Base-by-base conservation (phyloP, 768 basidiomycete species). In the Pulveroboletus frians region DNA sequence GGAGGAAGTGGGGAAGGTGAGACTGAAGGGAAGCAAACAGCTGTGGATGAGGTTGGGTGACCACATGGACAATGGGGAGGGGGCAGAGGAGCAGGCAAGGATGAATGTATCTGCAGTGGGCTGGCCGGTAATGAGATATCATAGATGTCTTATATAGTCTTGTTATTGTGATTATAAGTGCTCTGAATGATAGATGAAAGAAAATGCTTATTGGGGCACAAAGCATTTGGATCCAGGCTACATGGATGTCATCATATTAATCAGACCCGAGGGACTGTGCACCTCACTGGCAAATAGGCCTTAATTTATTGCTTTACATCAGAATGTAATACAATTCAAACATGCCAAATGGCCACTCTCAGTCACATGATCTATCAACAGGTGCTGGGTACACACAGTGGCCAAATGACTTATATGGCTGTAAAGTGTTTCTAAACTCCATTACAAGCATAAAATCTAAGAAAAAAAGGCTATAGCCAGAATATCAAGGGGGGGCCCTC, bases 111-210 rank as follows among this genome's bases (percentile, higher is more conserved):
- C 40, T 60, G 67, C 26, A 50, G 54, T n/a, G 63, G 62, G 36
- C 51, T 52, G 26, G 30, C 27, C 14, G 53, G 51, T 27, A 15
- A 54, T 29, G 48, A 31, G 39, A 50, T 23, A 23, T 23, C 39
- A n/a, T 50, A 46, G 2, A 18, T 17, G 9, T 53, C 55, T 27
- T 51, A 65, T 39, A 99, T 74, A 13, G 87, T 83, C 69, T 85
- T 83, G 68, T 99, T 99, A 62, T 99, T 23, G 5, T 23, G 96
- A 49, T 94, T 93, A 63, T 96, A 94, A 4, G 96, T 96, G 56
- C 81, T 92, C 57, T 84, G 81, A 49, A 99, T 93, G 52, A 99
- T 92, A 17, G 85, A 84, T 0, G 81, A 77, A 21, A 90, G 70
- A 63, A 90, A 90, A 0, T 87, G 86, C 61, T 90, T 90, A 70